Conservation (phyloP, 805 yeast genomes). For the Candida tammaniensis region DNA sequence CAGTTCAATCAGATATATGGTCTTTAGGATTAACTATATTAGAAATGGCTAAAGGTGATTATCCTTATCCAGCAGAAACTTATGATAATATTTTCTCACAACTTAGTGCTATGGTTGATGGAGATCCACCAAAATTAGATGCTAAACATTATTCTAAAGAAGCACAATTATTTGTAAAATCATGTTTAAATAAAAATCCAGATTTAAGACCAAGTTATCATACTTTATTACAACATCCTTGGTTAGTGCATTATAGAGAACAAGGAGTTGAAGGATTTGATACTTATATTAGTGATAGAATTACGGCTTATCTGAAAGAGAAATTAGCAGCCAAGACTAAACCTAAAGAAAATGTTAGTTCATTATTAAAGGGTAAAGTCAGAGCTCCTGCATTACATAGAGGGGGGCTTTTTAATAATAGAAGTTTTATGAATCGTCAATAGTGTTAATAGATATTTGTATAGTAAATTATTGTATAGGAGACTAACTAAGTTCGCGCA, state of each 20-base stretch:
- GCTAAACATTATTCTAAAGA: constrained; percentile 59
- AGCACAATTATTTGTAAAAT: constrained; percentile 77
- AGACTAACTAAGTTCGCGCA: no score
- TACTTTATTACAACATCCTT: constrained; percentile 73
- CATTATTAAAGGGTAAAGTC: constrained; percentile 38
- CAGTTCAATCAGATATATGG: constrained; percentile 96
- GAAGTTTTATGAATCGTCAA: constrained; percentile 1
- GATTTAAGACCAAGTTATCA: constrained; percentile 77
- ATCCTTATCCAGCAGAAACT: constrained; percentile 97
- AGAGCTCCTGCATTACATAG: constrained; percentile 43
- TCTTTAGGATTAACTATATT: constrained; percentile 85
- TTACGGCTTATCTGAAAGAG: constrained; percentile 14
- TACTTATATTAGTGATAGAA: constrained; percentile 20
- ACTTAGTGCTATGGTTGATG: constrained; percentile 94
- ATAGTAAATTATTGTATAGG: no score
- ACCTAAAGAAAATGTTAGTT: constrained; percentile 35
- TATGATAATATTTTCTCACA: constrained; percentile 88
- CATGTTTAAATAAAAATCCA: constrained; percentile 79
- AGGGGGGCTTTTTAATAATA: constrained; percentile 31
- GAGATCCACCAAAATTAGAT: constrained; percentile 86
- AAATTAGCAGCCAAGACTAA: constrained; percentile 12
- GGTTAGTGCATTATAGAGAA: constrained; percentile 59
- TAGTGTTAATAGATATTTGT: no score
- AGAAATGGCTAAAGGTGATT: constrained; percentile 86
- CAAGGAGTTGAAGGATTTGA: constrained; percentile 7